A percentile compares a stretch with the other conserved stretches of the same genome.
phyloP scores from a whole-genome alignment of 352 stramenopile species.

The Saprolegnia diclina region DNA sequence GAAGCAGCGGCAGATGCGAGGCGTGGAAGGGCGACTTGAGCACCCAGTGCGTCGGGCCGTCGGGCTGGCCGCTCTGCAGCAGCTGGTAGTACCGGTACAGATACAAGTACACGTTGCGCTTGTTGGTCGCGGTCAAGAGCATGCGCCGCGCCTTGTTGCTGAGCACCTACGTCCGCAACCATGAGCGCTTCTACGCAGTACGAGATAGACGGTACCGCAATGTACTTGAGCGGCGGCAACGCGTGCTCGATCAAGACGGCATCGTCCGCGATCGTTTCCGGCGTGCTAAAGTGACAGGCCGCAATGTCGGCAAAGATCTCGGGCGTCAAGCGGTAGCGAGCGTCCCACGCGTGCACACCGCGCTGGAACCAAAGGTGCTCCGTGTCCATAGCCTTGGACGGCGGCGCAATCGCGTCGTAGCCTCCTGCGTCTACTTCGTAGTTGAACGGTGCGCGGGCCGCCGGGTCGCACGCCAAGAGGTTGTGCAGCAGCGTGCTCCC shows the following conservation, averaged over 20 bases:
- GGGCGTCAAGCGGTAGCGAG: slow-evolving; percentile 9
- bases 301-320: slow-evolving; percentile 14
- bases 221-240: slow-evolving; percentile 7
- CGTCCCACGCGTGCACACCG: slow-evolving; percentile 13
- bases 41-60: neutral
- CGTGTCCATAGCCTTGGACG: slow-evolving; percentile 6
- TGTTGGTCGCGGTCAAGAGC: slow-evolving; percentile 14
- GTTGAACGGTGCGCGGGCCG: slow-evolving; percentile 23
- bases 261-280: slow-evolving; percentile 16
- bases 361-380: slow-evolving; percentile 18
- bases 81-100: slow-evolving; percentile 20
- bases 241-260: slow-evolving; percentile 3
- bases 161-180: neutral
- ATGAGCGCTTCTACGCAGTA: neutral
- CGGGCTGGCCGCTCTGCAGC: slow-evolving; percentile 8
- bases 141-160: slow-evolving; percentile 1
- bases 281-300: slow-evolving; percentile 12
- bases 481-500: slow-evolving; percentile 43
- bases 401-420: slow-evolving; percentile 2
- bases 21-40: slow-evolving; percentile 25
- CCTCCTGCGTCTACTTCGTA: slow-evolving; percentile 16
- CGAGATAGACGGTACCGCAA: neutral
- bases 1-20: slow-evolving; percentile 8
- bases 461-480: slow-evolving; percentile 33
- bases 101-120: slow-evolving; percentile 22